Base-by-base conservation (phyloP, 1,284 basidiomycete genomes). In the Boletus semigastroideus region DNA sequence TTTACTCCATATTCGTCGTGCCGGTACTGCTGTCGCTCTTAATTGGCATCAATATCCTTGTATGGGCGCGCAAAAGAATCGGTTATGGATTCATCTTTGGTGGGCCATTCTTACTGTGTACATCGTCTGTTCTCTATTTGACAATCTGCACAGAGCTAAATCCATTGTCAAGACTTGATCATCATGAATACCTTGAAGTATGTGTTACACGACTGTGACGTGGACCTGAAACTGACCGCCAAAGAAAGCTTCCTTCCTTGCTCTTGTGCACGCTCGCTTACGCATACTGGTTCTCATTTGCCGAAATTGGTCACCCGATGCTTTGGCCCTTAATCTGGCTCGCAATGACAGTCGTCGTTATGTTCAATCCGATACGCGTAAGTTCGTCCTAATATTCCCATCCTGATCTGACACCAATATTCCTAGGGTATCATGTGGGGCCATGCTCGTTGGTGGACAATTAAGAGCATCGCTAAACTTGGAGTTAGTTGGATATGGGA, bases 21-120 rank as follows among this genome's bases (percentile, higher is more conserved):
- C 93, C 94, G 0, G 77, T 87, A 3, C 58, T 97, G 6, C 91
- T 98, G 65, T 76, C 83, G 0, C 63, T 95, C 31, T 73, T 97
- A 0, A 84, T 98, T 42, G 91, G 90, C 20, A 55, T 92, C 41
- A 96, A 98, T 66, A 61, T 98, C 13, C 63, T 84, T 19, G 89
- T 87, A 0, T 98, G 92, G 90, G 78, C 84, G 0, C 69, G 72
- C 2, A 77, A 85, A 6, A 78, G 90, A 36, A 92, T 97, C 63
- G 96, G 95, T 67, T 93, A 94, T 57, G 79, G 84, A n/a, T 96
- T 98, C 68, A 95, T 98, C 47, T 95, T 98, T 62, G 85, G 88
- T 90, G 51, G 48, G 77, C 63, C 19, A n/a, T n/a, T 19, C 20
- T 22, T 33, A 4, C 39, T 17, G 7, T 12, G n/a, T 4, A 20